These are phyloP conservation scores for Teratosphaeria nubilosa DNA, from an alignment of 2,329 filamentous ascomycete genomes.

Conservation along the genomic window DNA sequence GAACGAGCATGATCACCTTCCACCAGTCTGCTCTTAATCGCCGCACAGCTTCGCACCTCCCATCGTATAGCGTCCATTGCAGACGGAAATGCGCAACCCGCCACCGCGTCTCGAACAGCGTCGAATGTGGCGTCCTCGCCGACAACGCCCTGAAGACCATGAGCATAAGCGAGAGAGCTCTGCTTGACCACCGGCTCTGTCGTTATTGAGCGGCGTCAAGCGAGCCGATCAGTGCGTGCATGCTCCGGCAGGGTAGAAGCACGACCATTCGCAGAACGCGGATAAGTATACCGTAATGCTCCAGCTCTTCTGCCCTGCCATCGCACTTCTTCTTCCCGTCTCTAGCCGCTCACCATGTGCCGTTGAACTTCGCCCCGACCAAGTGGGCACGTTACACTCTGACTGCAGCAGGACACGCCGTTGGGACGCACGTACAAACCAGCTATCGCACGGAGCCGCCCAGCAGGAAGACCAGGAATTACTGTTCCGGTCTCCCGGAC, in stretches of 20 bases:
- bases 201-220: constrained; percentile 1
- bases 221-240: neutral
- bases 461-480: neutral
- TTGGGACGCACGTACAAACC: neutral
- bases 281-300: neutral
- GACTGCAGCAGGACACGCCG: neutral
- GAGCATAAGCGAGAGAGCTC: no score
- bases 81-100: no score
- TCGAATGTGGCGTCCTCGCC: no score
- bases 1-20: no score
- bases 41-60: no score
- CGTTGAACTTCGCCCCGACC: neutral
- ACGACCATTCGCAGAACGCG: neutral
- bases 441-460: neutral
- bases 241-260: neutral
- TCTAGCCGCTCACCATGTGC: neutral
- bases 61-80: no score
- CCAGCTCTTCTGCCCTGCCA: neutral
- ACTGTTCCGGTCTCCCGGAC: constrained; percentile 9
- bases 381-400: neutral
- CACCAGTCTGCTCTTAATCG: no score
- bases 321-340: no score
- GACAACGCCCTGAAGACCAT: no score
- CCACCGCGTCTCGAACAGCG: no score
- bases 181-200: neutral